phyloP scores from a whole-genome alignment of 2,329 filamentous ascomycete species.

The Coniochaeta sp. region DNA sequence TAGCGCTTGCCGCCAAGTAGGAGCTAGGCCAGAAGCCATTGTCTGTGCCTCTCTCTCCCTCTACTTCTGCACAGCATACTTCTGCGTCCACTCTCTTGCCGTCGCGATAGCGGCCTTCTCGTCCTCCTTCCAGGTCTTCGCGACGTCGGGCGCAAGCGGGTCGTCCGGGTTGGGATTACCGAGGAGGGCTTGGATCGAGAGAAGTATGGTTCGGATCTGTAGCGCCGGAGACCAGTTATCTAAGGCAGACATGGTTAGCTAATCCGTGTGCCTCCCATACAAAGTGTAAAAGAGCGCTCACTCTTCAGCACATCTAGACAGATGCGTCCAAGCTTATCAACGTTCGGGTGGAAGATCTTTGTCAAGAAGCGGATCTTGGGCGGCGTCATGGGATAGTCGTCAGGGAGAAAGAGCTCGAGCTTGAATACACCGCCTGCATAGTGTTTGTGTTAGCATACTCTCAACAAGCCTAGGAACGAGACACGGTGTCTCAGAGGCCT shows the following conservation, averaged over 20 bases:
- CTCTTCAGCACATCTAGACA: slow-evolving; percentile 97
- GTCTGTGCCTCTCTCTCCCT: not conserved
- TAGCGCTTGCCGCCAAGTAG: not conserved
- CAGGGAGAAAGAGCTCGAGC: slow-evolving; percentile 92
- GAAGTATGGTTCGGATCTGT: slow-evolving; percentile 96
- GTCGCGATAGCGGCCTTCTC: slow-evolving; percentile 88
- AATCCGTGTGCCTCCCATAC: not conserved
- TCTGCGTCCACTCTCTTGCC: slow-evolving; percentile 83
- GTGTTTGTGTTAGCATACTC: not conserved
- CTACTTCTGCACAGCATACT: slow-evolving; percentile 57
- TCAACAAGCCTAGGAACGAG: not conserved
- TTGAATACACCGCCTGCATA: slow-evolving; percentile 73
- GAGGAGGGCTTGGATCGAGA: slow-evolving; percentile 94
- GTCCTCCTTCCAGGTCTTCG: slow-evolving; percentile 96
- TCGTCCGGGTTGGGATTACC: slow-evolving; percentile 97
- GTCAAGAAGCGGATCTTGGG: slow-evolving; percentile 98
- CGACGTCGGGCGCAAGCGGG: slow-evolving; percentile 95
- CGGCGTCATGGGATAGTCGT: slow-evolving; percentile 98
- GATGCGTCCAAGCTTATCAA: slow-evolving; percentile 94
- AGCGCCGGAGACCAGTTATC: slow-evolving; percentile 98
- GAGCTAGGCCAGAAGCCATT: not conserved
- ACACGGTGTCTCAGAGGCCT: not conserved
- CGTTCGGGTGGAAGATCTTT: slow-evolving; percentile 99
- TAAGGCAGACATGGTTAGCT: slow-evolving; percentile 26
- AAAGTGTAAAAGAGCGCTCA: slow-evolving; percentile 30